Evolutionary conservation across 2,329 filamentous ascomycete species (phyloP).

Genomic region (Pestalotiopsis sp.): DNA sequence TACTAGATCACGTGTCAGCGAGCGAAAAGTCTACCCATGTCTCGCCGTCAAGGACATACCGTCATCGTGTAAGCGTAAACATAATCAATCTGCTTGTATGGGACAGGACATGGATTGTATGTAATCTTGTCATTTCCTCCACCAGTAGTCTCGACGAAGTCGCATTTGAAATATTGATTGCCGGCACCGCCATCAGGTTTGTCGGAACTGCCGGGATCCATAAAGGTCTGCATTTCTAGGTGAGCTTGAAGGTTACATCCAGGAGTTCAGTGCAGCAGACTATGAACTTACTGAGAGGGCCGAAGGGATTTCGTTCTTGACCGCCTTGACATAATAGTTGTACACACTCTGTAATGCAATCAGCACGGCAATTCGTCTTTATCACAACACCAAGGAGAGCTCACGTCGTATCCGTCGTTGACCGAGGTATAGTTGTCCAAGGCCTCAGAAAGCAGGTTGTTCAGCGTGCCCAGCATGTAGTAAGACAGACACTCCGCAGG

Average conservation of each 20-base stretch:
- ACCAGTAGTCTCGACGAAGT: background rate
- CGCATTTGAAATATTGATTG: background rate
- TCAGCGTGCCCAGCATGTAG: background rate
- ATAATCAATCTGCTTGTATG: background rate
- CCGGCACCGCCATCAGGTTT: background rate
- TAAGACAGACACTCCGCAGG: background rate
- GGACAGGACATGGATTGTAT: background rate
- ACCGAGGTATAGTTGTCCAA: background rate
- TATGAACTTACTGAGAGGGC: background rate
- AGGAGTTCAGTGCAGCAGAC: no score
- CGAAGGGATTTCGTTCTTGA: background rate
- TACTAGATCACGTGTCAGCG: background rate
- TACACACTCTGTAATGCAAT: background rate
- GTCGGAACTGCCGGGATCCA: background rate
- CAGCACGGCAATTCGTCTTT: no score
- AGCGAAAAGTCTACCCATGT: no score
- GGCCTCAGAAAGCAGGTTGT: background rate
- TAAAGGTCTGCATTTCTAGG: background rate
- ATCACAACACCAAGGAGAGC: background rate
- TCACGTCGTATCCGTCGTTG: conserved; percentile 6
- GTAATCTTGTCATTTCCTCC: background rate
- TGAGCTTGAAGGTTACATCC: no score
- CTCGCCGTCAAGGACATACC: background rate
- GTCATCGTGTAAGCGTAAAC: background rate
- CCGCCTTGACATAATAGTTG: conserved; percentile 1